Evolutionary conservation across 129 eudicot genomes (phyloP).

Genomic region (Daucus carota): DH1_v3.0 NC_030386.2:22938001-22938500

Average conservation of each 20-base stretch:
- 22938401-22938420: constrained; percentile 26
- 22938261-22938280: neutral
- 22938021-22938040: neutral
- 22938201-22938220: neutral
- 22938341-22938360: neutral
- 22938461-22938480: neutral
- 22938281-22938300: constrained; percentile 15
- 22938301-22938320: neutral
- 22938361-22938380: neutral
- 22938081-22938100: constrained; percentile 7
- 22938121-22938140: constrained; percentile 2
- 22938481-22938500: constrained; percentile 14
- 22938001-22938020: neutral
- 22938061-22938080: constrained; percentile 19
- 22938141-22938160: constrained; percentile 8
- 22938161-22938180: constrained; percentile 10
- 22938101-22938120: constrained; percentile 1
- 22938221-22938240: neutral
- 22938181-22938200: constrained; percentile 11
- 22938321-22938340: neutral
- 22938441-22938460: neutral
- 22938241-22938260: neutral
- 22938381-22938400: neutral
- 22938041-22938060: constrained; percentile 22
- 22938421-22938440: constrained; percentile 28